These are phyloP conservation scores for Myriangium duriaei DNA, from an alignment of 2,329 filamentous ascomycete genomes.

Conservation along the genomic window DNA sequence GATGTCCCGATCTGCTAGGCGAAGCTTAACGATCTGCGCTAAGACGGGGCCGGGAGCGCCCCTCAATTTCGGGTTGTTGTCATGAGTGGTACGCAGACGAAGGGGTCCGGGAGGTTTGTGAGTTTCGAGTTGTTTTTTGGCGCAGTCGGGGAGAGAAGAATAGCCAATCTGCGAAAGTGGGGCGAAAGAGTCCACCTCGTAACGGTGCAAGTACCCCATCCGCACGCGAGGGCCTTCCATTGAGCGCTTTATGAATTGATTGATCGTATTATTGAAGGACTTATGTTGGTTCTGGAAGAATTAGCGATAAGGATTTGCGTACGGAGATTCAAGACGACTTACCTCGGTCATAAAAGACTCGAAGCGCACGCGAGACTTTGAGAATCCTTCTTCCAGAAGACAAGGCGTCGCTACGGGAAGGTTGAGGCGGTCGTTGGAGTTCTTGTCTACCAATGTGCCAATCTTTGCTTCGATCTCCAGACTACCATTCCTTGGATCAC, in stretches of 20 bases:
- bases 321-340: no score
- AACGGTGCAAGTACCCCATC: slow-evolving; percentile 69
- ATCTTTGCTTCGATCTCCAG: slow-evolving; percentile 94
- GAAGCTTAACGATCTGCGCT: slow-evolving; percentile 79
- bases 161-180: slow-evolving; percentile 52
- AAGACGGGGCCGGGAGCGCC: slow-evolving; percentile 52
- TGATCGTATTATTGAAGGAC: slow-evolving; percentile 72
- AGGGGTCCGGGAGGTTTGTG: slow-evolving; percentile 43
- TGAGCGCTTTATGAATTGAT: slow-evolving; percentile 50
- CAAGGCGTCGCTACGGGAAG: slow-evolving; percentile 59
- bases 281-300: slow-evolving; percentile 76
- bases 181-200: slow-evolving; percentile 74
- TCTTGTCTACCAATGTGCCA: slow-evolving; percentile 64
- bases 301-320: no score
- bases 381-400: slow-evolving; percentile 47
- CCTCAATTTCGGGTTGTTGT: slow-evolving; percentile 32
- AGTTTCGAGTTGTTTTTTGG: slow-evolving; percentile 12
- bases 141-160: slow-evolving; percentile 42
- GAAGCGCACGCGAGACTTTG: slow-evolving; percentile 42
- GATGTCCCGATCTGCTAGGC: slow-evolving; percentile 80
- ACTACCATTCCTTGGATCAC: slow-evolving; percentile 49
- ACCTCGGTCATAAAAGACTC: slow-evolving; percentile 86
- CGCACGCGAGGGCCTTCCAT: slow-evolving; percentile 41
- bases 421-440: slow-evolving; percentile 55
- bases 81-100: slow-evolving; percentile 44